Base-by-base conservation (phyloP, 2,329 filamentous ascomycete species). In the Monosporascus sp. region DNA sequence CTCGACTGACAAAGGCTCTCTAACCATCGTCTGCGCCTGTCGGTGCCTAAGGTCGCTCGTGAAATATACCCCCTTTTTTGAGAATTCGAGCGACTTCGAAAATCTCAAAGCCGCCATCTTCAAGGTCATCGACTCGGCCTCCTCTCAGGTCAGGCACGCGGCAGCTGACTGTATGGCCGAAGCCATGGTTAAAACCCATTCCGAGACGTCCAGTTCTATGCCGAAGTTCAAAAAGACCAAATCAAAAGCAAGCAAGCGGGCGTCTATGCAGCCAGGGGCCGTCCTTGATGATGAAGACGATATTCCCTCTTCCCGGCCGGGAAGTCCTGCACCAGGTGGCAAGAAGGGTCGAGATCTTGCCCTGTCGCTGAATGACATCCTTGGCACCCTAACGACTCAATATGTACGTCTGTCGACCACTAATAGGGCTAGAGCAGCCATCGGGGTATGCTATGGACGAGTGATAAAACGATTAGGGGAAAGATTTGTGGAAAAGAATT, bases 41-140 rank as follows among this genome's bases (percentile, higher is more conserved):
- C 84, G 84, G 59, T 95, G 90, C 66, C 73, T 99, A 57, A 87
- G 88, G 65, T 78, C 84, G 51, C 74, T 97, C 48, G 74, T 88
- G 22, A 85, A 81, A 52, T 75, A 81, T 56, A 97, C 92, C 0
- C 71, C 81, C 0, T 95, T 89, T 67, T 97, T 97, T 65, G 86
- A 91, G 65, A 96, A 95, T 64, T 84, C 87, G 15, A 86, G 80
- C 67, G 94, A 99, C 66, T 96, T 96, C 65, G 94, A 99, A 60
- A 90, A 88, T 67, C 72, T 97, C 20, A 91, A 93, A 70, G 82
- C 81, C 37, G 83, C 87, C 6, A 75, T 95, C 17, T 94, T 91
- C 80, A 97, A 96, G 70, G 82, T 87, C 0, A 87, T 95, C 55
- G 94, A 99, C 61, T 92, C 87, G 37, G 71, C 84, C 1, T 88